These are phyloP conservation scores for Cladochytrium tenue DNA, from an alignment of 371 early-diverging fungal genomes.

Conservation along the genomic window DNA sequence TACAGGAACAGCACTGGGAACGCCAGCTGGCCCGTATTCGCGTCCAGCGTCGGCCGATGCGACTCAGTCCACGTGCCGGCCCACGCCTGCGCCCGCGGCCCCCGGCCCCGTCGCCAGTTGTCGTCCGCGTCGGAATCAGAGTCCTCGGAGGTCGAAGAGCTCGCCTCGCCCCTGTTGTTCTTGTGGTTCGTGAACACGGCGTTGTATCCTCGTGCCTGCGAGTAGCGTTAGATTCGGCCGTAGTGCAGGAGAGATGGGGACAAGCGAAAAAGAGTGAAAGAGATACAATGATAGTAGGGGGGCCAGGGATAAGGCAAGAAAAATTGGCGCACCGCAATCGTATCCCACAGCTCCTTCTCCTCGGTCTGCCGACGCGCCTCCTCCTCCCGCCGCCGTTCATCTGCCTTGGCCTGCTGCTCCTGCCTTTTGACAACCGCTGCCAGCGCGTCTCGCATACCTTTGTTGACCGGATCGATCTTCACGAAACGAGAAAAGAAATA, in stretches of 20 bases:
- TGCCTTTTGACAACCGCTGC: slow-evolving; percentile 25
- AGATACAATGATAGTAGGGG: too few species aligned
- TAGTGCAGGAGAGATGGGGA: too few species aligned
- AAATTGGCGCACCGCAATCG: slow-evolving; percentile 7
- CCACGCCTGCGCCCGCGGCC: slow-evolving; percentile 1
- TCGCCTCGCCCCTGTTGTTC: too few species aligned
- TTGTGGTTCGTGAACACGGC: slow-evolving; percentile 36
- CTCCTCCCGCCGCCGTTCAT: slow-evolving; percentile 13
- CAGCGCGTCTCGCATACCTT: slow-evolving; percentile 50
- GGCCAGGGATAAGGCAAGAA: too few species aligned
- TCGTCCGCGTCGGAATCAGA: too few species aligned
- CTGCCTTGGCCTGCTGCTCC: slow-evolving; percentile 21
- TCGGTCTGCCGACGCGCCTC: slow-evolving; percentile 18
- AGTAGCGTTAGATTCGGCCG: too few species aligned
- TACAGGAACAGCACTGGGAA: slow-evolving; percentile 93
- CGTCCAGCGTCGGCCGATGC: slow-evolving; percentile 68
- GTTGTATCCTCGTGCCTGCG: slow-evolving; percentile 60
- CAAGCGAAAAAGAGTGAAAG: too few species aligned
- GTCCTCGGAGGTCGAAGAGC: too few species aligned
- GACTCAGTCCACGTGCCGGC: slow-evolving; percentile 6
- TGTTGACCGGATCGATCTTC: slow-evolving; percentile 70
- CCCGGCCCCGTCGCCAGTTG: too few species aligned
- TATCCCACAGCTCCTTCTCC: slow-evolving; percentile 10
- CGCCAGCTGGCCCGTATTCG: slow-evolving; percentile 62
- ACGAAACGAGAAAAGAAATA: background rate